Base-by-base conservation (phyloP, 2,329 filamentous ascomycete species). In the Diplodia intermedia region DNA sequence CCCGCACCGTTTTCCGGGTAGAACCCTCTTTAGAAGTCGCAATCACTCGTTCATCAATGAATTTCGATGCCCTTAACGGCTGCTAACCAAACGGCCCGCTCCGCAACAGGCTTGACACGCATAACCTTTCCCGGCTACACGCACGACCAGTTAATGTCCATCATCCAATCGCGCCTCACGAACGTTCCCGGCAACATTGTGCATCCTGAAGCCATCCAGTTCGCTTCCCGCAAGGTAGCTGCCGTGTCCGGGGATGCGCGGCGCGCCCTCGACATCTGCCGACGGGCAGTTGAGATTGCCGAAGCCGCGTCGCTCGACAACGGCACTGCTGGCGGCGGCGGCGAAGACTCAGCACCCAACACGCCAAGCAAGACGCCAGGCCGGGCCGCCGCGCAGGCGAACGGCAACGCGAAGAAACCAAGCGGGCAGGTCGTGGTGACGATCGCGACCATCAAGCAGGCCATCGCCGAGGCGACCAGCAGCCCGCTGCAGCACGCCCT, bases 121-220 rank as follows among this genome's bases (percentile, higher is more conserved):
- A 97, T 99, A 76, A 97, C 95, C 0, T 99, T 99, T 74, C 92
- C 95, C 0, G 95, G 95, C 26, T 99, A 99, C 79, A 97, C 93
- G 68, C 94, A 99, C 78, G 93, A 95, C 69, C 95, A 99, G 79
- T 86, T 99, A 50, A 97, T 98, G 91, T 91, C 91, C 72, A 99
- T 99, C 75, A 97, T 99, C 71, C 90, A 94, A 75, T 97, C 93
- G n/a, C 90, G 95, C 36, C 86, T 99, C 2, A 89, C 93, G 75
- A 93, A 92, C 66, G 92, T 98, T 0, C 90, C 92, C 1, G 93
- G 93, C 31, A 89, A 94, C 72, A 91, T 99, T 54, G 94, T 99
- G 50, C 93, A 97, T 70, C 84, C 92, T 1, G 95, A 99, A 75
- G 96, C 95, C 15, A 88, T 99, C 61, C 94, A 98, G 79, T 99